These are phyloP conservation scores for Colletotrichum neosansevieriae DNA, from an alignment of 2,329 filamentous ascomycete species.

Conservation along the genomic window DNA sequence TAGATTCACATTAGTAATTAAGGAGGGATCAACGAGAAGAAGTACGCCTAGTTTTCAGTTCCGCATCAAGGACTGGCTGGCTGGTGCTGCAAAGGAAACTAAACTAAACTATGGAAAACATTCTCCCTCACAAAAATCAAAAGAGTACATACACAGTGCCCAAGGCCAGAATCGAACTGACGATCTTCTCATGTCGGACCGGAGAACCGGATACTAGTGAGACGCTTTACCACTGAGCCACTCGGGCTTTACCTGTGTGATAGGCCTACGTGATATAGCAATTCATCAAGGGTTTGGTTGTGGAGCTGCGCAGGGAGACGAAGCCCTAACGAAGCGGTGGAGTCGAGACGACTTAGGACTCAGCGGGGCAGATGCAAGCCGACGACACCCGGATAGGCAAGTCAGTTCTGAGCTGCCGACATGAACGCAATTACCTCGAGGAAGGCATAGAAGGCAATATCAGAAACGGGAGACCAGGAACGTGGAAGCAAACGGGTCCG, in stretches of 20 bases:
- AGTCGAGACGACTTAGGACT: neutral
- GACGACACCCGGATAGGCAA: neutral
- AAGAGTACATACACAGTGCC: constrained; percentile 7
- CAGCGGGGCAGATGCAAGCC: neutral
- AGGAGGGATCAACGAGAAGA: no score
- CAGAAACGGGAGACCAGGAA: no score
- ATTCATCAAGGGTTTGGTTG: neutral
- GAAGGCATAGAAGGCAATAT: no score
- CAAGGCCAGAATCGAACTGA: constrained; percentile 40
- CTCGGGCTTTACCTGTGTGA: constrained; percentile 29
- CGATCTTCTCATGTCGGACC: constrained; percentile 37
- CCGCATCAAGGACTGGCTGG: no score
- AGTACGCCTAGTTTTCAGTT: no score
- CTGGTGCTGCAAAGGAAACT: no score
- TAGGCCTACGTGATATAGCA: accelerated
- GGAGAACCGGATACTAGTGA: constrained; percentile 29
- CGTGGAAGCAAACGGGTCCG: no score
- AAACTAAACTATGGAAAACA: no score
- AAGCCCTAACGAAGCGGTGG: neutral
- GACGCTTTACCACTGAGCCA: constrained; percentile 41
- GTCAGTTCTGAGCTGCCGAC: no score
- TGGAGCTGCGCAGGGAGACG: neutral
- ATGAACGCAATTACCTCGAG: no score
- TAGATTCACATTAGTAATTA: no score
- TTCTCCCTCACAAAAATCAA: neutral